Conservation (phyloP, 2,329 filamentous ascomycete species). For the Verticillium longisporum region DNA sequence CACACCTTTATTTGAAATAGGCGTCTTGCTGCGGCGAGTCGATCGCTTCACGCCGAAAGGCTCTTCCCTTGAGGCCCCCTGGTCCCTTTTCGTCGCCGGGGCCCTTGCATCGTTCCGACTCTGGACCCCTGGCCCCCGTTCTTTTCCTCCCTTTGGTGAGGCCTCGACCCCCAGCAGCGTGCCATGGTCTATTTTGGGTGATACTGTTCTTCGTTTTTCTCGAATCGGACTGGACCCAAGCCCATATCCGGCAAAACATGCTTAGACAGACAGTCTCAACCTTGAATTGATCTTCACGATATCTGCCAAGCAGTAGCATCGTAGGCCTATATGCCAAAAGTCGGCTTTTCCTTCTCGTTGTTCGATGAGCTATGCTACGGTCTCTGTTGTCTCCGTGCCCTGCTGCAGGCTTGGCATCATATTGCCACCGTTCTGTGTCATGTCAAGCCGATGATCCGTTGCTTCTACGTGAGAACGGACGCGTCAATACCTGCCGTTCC, state of each 20-base stretch:
- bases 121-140: neutral
- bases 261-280: constrained; percentile 3
- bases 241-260: constrained; percentile 10
- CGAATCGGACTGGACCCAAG: constrained; percentile 9
- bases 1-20: constrained; percentile 1
- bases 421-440: constrained; percentile 3
- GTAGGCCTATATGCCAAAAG: neutral
- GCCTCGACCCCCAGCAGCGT: neutral
- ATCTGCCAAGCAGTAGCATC: neutral
- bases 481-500: constrained; percentile 14
- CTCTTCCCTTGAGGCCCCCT: neutral
- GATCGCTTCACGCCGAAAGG: neutral
- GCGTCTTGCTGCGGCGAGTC: neutral
- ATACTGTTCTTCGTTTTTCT: constrained; percentile 3
- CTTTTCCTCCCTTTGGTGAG: neutral
- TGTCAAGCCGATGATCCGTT: constrained; percentile 2
- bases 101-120: neutral
- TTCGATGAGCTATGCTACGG: neutral
- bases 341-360: neutral
- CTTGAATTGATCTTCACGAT: neutral
- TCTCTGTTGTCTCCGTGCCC: neutral
- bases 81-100: neutral
- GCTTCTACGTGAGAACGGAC: constrained; percentile 3
- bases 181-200: neutral
- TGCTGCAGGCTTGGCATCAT: constrained; percentile 9